These are phyloP conservation scores for Pythium volutum DNA, from an alignment of 352 stramenopile genomes.

Conservation along the genomic window DNA sequence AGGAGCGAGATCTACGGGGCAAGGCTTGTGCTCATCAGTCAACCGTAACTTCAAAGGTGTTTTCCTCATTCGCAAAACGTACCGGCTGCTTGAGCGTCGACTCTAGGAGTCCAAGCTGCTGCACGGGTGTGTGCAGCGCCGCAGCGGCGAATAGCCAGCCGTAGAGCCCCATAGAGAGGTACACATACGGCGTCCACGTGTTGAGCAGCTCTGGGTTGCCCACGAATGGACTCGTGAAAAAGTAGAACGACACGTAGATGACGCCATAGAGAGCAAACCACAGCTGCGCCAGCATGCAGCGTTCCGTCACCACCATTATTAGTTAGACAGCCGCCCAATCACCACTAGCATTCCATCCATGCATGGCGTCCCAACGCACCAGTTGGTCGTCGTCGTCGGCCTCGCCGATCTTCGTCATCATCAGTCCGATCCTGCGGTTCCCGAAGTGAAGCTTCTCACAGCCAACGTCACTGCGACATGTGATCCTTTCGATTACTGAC, in stretches of 20 bases:
- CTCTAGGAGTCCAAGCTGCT: slow-evolving; percentile 66
- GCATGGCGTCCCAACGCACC: slow-evolving; percentile 1
- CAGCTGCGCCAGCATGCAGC: slow-evolving; percentile 31
- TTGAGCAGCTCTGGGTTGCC: slow-evolving; percentile 81
- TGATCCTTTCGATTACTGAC: background rate
- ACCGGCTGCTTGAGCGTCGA: slow-evolving; percentile 85
- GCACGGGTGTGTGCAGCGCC: slow-evolving; percentile 68
- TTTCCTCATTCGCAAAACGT: slow-evolving; percentile 7
- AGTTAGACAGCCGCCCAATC: background rate
- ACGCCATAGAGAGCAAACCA: slow-evolving; percentile 82
- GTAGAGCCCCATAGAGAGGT: slow-evolving; percentile 85
- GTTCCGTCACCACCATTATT: background rate
- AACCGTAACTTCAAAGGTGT: background rate
- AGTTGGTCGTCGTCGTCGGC: slow-evolving; percentile 24
- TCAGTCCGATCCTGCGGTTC: slow-evolving; percentile 1
- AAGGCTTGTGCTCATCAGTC: background rate
- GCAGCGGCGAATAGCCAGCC: slow-evolving; percentile 79
- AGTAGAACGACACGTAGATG: slow-evolving; percentile 86
- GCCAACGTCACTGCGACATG: slow-evolving; percentile 1
- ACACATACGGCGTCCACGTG: slow-evolving; percentile 86
- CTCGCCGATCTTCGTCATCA: slow-evolving; percentile 3
- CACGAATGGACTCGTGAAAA: slow-evolving; percentile 87
- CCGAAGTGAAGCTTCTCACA: slow-evolving; percentile 2
- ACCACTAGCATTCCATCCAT: no score
- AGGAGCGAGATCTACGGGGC: slow-evolving; percentile 68